Percentiles rank a stretch among this genome's conserved stretches.
Evolutionary conservation across 179 eudicot genomes (phyloP).

Genomic region (Heliamphora pulchella): DNA sequence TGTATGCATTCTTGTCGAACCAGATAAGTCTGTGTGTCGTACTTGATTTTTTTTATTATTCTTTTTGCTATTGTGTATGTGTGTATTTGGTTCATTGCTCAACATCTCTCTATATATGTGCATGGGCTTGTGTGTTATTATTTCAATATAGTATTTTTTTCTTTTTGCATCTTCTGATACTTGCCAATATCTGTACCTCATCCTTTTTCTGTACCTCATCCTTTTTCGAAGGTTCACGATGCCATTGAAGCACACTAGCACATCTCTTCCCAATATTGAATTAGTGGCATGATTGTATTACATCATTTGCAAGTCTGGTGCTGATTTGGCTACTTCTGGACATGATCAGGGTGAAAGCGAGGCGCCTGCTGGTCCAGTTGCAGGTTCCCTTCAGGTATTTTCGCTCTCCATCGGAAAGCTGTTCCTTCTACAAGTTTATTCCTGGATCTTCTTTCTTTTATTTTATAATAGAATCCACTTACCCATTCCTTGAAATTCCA

Average conservation of each 20-base stretch:
- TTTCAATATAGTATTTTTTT: no score
- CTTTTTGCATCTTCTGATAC: neutral
- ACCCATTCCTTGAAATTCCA: constrained; percentile 23
- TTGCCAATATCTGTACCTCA: neutral
- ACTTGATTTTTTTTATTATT: no score
- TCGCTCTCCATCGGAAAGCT: neutral
- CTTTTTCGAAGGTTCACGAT: neutral
- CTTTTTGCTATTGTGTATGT: no score
- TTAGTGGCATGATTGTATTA: neutral
- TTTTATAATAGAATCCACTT: constrained; percentile 2
- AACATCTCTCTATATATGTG: no score
- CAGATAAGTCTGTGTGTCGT: no score
- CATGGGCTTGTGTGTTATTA: no score
- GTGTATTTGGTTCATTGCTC: no score
- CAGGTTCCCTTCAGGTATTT: constrained; percentile 81
- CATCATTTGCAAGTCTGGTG: neutral
- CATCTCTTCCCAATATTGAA: neutral
- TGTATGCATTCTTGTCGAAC: no score
- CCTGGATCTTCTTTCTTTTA: neutral
- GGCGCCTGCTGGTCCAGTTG: constrained; percentile 54
- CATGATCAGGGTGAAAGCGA: constrained; percentile 86
- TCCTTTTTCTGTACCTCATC: neutral
- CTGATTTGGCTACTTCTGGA: constrained; percentile 13
- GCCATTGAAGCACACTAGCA: neutral
- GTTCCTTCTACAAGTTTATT: neutral